Evolutionary conservation across 1,284 basidiomycete genomes (phyloP), one percentile per base, ranked within the genome.

Genomic region (Farysia itapuensis): DNA sequence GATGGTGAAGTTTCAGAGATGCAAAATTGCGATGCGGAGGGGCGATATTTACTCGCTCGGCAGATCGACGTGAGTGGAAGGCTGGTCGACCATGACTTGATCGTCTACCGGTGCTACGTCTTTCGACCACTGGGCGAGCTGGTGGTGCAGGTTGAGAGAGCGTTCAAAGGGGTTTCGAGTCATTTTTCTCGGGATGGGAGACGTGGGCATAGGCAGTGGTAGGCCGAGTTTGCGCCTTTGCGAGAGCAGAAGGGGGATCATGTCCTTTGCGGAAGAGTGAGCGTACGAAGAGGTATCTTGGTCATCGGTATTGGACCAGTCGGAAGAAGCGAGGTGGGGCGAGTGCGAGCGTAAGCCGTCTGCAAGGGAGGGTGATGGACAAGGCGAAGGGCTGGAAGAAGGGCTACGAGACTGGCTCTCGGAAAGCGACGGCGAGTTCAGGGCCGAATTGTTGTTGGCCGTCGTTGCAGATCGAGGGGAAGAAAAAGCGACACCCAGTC

Each of bases 151-250:
- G 35, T 34, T 22, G 29, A 56, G 42, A 25, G 51, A 56, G 23
- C 59, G 41, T 26, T 63, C 52, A 20, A 63, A 63, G 2, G 59
- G 59, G 20, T 63, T 63, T 9, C 59, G 34, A 14, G 59, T 63
- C 59, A 63, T 51, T 33, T 44, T 63, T 16, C 59, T 33, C 29
- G 59, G 59, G 18, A 63, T 63, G 4, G 59, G 59, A 11, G 59
- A 63, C 1, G 44, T 34, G 9, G 59, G 59, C n/a, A 63, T 19
- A 1, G 45, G 45, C 9, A 59, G 38, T 3, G 46, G 46, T 0
- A 50, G 36, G 7, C 23, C 36, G n/a, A 40, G 25, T 15, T 45
- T 52, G 24, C 48, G 51, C 12, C 29, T 24, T 15, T 36, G 20
- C 7, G 9, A 9, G 11, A 36, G 21, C 19, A 36, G 35, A 9